Evolutionary conservation across 2,329 filamentous ascomycete genomes (phyloP), one percentile per base, ranked within the genome.

Genomic region (Fusarium pininemorale): DNA sequence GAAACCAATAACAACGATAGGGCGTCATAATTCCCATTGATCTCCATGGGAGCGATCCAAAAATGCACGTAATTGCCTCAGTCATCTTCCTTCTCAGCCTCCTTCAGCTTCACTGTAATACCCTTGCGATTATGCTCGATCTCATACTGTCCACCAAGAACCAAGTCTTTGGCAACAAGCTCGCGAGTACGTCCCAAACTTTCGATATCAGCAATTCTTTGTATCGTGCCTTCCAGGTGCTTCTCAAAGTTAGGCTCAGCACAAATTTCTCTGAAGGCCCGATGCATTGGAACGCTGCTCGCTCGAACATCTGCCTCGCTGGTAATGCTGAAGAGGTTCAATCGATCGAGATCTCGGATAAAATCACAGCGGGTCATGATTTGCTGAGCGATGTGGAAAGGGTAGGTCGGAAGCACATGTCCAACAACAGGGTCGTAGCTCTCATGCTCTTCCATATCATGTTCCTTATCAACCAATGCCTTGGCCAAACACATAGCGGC

Each of bases 341-440:
- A 90, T 73, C 96, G 94, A 83, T 99, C 96, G 80, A 98, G 95
- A 69, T 91, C 88, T 75, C 96, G 91, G 78, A 98, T 95, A 81
- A 98, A 99, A 82, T 99, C 96, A 67, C 94, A 92, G 60, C 96
- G 89, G 20, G 96, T 98, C 96, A 98, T 98, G 80, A 98, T 92
- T 82, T 98, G 89, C 72, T 96, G 92, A 1, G 95, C 94, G 75
- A 92, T 89, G 80, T 97, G 94, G 63, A 98, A 90, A 1, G 93
- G 90, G 72, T 94, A 92, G 45, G 93, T 89, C 0, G 96, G 95
- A 8, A 98, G 88, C 37, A 94, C 86, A 79, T 97, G 94, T 39
- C 93, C 94, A 15, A 81, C 82, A 20, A 91, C 85, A 0, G 87
- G 83, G 80, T 95, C 88, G 79, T 94, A 96, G 13, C 83, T 91